Base-by-base conservation (phyloP, 2,329 filamentous ascomycete species). In the Knoxdaviesia proteae region DNA sequence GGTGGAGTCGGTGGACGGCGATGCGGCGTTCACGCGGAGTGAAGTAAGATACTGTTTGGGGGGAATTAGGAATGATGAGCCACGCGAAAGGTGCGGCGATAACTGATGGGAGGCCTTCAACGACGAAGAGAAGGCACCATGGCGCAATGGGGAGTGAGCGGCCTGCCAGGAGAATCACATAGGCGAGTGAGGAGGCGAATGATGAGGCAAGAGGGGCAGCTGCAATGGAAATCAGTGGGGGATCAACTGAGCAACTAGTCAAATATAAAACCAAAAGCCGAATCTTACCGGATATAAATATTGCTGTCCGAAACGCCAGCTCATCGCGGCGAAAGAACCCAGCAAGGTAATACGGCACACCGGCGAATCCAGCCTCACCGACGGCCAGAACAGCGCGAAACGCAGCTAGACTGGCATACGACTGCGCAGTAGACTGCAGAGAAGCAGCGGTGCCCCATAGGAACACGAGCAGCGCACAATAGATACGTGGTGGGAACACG, bases 101-200 rank as follows among this genome's bases (percentile, higher is more conserved):
- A 38, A 92, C 69, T 31, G 80, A 84, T 1, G 86, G 86, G 46
- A 92, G 88, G 1, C 84, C 86, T 57, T 93, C 86, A 8, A 88
- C 51, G 6, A 93, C 67, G 53, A 93, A 92, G 32, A 93, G 65
- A 2, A 87, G 67, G n/a, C 86, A 71, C 86, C 86, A 93, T 4
- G 81, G 74, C 0, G 83, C 80, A 41, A 93, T 77, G 10, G 80
- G 80, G 1, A 71, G 64, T 46, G 66, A 53, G 40, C 71, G 61
- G 41, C 74, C 82, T 9, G 84, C 52, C 51, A 73, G 75, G 41
- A 86, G 70, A 47, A 94, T 88, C 29, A 76, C 53, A 77, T 80
- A 84, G 6, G 86, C 84, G 4, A 94, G 64, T 6, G 71, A 78
- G 36, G 83, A 83, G 0, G 84, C 82, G 54, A 92, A 87, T 1